A percentile compares a stretch with the other conserved stretches of the same genome.
Evolutionary conservation across 441 rosid species (phyloP).

Genomic region (Arabidopsis lyrata): DNA sequence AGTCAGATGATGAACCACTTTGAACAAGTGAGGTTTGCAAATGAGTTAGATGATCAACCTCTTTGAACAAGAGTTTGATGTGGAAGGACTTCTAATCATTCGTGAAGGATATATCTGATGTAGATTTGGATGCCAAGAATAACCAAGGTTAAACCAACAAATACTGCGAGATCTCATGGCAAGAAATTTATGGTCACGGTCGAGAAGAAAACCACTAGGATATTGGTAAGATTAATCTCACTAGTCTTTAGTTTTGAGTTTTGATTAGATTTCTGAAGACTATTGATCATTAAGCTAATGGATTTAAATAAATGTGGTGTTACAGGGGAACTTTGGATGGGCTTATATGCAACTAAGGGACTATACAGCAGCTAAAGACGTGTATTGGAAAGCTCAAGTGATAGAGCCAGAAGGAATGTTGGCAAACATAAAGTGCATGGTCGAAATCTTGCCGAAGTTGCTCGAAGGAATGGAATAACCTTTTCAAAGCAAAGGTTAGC

Average conservation of each 20-base stretch:
- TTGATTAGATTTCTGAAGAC: not conserved
- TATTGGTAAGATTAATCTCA: conserved; percentile 51
- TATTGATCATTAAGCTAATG: conserved; percentile 13
- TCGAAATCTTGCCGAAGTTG: too few species aligned
- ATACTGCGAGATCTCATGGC: conserved; percentile 69
- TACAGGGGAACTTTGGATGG: conserved; percentile 75
- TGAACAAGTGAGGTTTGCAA: too few species aligned
- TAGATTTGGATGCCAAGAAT: too few species aligned
- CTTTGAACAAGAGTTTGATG: too few species aligned
- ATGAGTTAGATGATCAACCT: too few species aligned
- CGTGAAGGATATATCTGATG: too few species aligned
- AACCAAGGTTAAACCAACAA: conserved; percentile 51
- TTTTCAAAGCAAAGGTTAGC: too few species aligned
- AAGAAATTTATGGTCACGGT: conserved; percentile 70
- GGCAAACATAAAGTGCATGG: too few species aligned
- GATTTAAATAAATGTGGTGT: conserved; percentile 8
- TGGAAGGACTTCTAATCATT: too few species aligned
- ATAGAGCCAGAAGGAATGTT: conserved; percentile 53
- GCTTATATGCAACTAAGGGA: conserved; percentile 67
- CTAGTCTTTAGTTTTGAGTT: too few species aligned
- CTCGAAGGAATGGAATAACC: too few species aligned
- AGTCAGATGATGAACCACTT: too few species aligned
- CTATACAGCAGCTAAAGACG: conserved; percentile 58
- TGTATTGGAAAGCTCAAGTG: conserved; percentile 61
- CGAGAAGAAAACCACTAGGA: conserved; percentile 61